These are phyloP conservation scores for Candida loeiensis DNA, from an alignment of 805 yeast genomes.

Conservation along the genomic window DNA sequence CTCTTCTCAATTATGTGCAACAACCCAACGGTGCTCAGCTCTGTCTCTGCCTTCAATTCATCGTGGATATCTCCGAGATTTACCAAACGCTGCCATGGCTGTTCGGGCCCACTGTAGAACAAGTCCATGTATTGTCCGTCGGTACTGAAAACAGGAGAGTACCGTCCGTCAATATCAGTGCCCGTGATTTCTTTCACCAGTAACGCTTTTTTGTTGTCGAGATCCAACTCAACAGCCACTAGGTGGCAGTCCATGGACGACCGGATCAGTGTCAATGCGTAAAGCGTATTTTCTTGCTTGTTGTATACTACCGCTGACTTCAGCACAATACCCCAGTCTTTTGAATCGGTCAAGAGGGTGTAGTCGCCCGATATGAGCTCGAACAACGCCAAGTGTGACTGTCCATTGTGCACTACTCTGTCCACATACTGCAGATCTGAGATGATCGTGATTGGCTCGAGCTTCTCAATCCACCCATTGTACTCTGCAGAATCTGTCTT, in stretches of 20 bases:
- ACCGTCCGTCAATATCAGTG: slow-evolving; percentile 13
- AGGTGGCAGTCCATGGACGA: slow-evolving; percentile 16
- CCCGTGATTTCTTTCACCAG: neutral
- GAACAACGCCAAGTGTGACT: slow-evolving; percentile 19
- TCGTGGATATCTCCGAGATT: slow-evolving; percentile 17
- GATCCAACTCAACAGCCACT: slow-evolving; percentile 10
- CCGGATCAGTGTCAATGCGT: slow-evolving; percentile 15
- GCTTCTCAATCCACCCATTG: slow-evolving; percentile 24
- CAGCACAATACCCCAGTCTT: slow-evolving; percentile 15
- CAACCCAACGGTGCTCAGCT: slow-evolving; percentile 9
- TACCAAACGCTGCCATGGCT: slow-evolving; percentile 25
- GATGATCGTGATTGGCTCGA: slow-evolving; percentile 13
- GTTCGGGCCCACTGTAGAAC: slow-evolving; percentile 19
- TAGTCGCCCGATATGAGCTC: slow-evolving; percentile 13
- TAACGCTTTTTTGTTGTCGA: neutral
- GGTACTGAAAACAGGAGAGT: slow-evolving; percentile 16
- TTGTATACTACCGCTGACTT: slow-evolving; percentile 17
- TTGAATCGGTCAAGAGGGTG: slow-evolving; percentile 10
- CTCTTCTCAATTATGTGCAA: slow-evolving; percentile 6
- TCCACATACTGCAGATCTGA: slow-evolving; percentile 17
- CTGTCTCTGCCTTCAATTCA: slow-evolving; percentile 2
- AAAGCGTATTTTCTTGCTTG: slow-evolving; percentile 14
- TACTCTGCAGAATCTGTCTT: slow-evolving; percentile 8
- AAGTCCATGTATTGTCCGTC: slow-evolving; percentile 22
- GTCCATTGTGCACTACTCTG: slow-evolving; percentile 18